phyloP scores from a whole-genome alignment of 768 basidiomycete species.

The Gloeostereum incarnatum region DNA sequence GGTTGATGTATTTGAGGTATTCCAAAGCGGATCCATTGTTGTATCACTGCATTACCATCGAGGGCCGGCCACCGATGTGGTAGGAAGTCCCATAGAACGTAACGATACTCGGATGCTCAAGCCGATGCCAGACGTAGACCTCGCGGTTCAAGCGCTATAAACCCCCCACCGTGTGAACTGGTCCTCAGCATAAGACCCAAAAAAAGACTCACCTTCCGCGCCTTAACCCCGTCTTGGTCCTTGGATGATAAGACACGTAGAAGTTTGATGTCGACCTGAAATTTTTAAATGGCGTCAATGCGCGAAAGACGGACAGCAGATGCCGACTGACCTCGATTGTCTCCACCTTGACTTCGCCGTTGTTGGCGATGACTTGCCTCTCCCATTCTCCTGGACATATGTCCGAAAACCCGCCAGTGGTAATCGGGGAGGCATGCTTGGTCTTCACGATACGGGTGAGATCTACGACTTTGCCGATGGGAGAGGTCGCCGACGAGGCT shows the following conservation, averaged over 20 bases:
- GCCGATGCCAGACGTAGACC: conserved; percentile 36
- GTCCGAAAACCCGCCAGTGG: conserved; percentile 37
- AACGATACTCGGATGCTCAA: conserved; percentile 37
- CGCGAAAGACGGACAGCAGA: not conserved
- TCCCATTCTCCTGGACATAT: conserved; percentile 34
- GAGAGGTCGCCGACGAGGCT: conserved; percentile 16
- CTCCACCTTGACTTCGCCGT: conserved; percentile 9
- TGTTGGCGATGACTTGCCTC: conserved; percentile 4
- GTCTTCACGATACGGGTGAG: conserved; percentile 18
- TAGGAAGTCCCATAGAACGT: conserved; percentile 38
- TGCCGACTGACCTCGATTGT: conserved; percentile 1
- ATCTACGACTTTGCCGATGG: conserved; percentile 23
- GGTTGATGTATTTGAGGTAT: conserved; percentile 26
- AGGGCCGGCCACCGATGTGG: conserved; percentile 23
- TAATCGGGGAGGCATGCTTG: conserved; percentile 21
- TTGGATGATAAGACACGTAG: conserved; percentile 23
- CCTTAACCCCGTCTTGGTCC: conserved; percentile 24
- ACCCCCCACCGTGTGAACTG: too few relatives aligned
- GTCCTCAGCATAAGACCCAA: conserved; percentile 1
- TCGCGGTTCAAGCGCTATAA: conserved; percentile 35
- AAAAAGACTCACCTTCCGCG: conserved; percentile 18
- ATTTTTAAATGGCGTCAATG: not conserved
- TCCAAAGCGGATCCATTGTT: conserved; percentile 34
- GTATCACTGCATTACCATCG: conserved; percentile 39
- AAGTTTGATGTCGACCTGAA: conserved; percentile 39